Conservation (phyloP, 306 rosid genomes). For the Urtica urens region DNA sequence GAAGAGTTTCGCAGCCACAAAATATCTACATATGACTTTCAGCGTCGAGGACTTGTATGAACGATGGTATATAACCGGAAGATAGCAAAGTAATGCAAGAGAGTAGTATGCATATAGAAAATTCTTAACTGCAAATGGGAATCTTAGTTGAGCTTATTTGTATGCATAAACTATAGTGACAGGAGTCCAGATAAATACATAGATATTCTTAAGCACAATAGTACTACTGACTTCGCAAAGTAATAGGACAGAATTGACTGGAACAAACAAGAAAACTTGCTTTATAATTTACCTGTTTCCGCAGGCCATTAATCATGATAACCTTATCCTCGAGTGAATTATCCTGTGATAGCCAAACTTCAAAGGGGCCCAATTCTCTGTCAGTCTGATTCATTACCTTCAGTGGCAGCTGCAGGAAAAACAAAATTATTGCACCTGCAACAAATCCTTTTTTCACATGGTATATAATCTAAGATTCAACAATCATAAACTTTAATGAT, state of each 20-base stretch:
- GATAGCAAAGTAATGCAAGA: neutral
- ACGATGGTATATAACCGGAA: too few relatives aligned
- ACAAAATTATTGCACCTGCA: conserved; percentile 26
- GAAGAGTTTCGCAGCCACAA: too few relatives aligned
- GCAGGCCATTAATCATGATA: conserved; percentile 74
- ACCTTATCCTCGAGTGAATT: conserved; percentile 42
- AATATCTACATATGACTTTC: too few relatives aligned
- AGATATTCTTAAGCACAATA: neutral
- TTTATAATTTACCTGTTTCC: conserved; percentile 47
- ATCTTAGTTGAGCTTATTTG: neutral
- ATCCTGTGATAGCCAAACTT: conserved; percentile 52
- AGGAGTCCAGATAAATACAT: neutral
- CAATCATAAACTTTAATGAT: too few relatives aligned
- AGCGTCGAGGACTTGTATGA: too few relatives aligned
- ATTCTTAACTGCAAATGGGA: neutral
- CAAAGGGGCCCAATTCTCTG: conserved; percentile 76
- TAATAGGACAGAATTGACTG: neutral
- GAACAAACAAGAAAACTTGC: neutral
- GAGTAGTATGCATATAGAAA: too few relatives aligned
- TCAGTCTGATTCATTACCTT: conserved; percentile 64
- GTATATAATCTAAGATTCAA: too few relatives aligned
- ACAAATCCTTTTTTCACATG: conserved; percentile 3
- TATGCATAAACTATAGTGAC: neutral
- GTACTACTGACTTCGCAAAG: neutral
- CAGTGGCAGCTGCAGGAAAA: conserved; percentile 55